Evolutionary conservation across 495 filamentous ascomycete species (phyloP), one percentile per base, ranked within the genome.

Genomic region (Mytilinidion resinicola): DNA sequence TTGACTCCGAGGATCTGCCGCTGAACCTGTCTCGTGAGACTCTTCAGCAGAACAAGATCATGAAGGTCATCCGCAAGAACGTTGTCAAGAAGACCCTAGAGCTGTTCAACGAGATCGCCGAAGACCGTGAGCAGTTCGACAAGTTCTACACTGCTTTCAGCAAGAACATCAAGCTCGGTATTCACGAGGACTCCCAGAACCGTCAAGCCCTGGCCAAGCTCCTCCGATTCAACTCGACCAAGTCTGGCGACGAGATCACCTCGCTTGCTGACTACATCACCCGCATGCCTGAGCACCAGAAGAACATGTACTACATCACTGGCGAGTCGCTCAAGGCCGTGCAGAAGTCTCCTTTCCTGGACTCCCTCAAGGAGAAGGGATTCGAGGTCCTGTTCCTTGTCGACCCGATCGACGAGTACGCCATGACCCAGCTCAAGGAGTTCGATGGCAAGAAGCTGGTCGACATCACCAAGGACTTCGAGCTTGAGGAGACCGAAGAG

Each of bases 21-120:
- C 85, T 98, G 69, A 98, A 98, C 83, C 77, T 98, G 77, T 97
- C 95, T 74, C 95, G 93, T 85, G 93, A 98, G 85, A 97, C 95
- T 57, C 89, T 98, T 49, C 93, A 98, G 79, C 95, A 97, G 82
- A 97, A 97, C 87, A 97, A 97, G 89, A 98, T 98, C 82, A 96
- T 98, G 93, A 98, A 98, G 85, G 93, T 98, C 71, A 98, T 98
- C 85, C 91, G 90, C 82, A 98, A 98, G 91, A 98, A 98, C 86
- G 93, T 98, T 60, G 91, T 98, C 81, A 98, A 97, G 90, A 98
- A 98, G 91, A 88, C 89, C 54, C 89, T 98, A 51, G 93, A 98
- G 82, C 89, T 98, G 76, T 98, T 98, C 86, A 80, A 80, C 61
- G 93, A 98, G 83, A 97, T 98, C 67, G 83, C 95, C 54, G 93